These are phyloP conservation scores for Leishmania mexicana DNA, from an alignment of 208 protist species.

Conservation along the genomic window DNA sequence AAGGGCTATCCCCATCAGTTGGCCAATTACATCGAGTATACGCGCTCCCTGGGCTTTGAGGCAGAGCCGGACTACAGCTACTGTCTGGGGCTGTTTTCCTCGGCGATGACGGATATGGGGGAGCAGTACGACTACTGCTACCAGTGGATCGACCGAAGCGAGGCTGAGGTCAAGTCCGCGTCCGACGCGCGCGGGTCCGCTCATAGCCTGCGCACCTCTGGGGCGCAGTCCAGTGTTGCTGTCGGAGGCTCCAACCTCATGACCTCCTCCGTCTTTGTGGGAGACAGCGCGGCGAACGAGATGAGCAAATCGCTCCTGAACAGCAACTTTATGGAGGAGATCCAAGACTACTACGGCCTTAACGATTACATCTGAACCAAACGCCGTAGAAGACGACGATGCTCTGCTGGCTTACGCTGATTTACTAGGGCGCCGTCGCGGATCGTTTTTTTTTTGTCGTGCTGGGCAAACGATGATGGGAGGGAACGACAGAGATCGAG, in stretches of 20 bases:
- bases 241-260: conserved; percentile 34
- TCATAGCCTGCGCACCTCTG: conserved; percentile 6
- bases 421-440: background rate
- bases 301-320: conserved; percentile 21
- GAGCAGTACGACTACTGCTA: conserved; percentile 69
- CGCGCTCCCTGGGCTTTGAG: conserved; percentile 63
- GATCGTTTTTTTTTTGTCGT: background rate
- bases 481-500: background rate
- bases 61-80: conserved; percentile 80
- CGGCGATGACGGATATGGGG: conserved; percentile 36
- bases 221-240: conserved; percentile 28
- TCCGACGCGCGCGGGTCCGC: conserved; percentile 12
- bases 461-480: background rate
- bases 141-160: conserved; percentile 43
- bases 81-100: conserved; percentile 50
- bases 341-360: conserved; percentile 45
- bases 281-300: conserved; percentile 18
- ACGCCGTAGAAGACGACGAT: background rate
- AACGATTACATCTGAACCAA: conserved; percentile 29
- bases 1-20: conserved; percentile 69
- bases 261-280: conserved; percentile 26
- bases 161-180: conserved; percentile 1
- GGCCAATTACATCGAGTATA: conserved; percentile 52
- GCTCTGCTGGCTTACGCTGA: background rate
- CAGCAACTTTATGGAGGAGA: conserved; percentile 32